phyloP scores from a whole-genome alignment of 257 asterid genomes.

The Eucommia ulmoides region DNA sequence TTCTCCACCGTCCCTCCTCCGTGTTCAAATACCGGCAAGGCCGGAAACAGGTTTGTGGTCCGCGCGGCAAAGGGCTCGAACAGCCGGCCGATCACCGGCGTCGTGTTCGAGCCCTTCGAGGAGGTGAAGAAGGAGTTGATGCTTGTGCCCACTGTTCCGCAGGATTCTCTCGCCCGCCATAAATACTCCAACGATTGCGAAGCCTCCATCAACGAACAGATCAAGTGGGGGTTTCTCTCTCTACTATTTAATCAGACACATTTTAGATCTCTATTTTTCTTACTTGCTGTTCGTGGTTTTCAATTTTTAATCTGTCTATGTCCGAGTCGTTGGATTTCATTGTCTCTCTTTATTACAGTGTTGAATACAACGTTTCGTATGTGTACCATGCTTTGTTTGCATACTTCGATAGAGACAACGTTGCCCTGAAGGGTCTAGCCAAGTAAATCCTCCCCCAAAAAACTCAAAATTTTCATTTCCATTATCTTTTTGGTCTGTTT shows the following conservation, averaged over 20 bases:
- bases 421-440: conserved; percentile 55
- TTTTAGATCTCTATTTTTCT: neutral
- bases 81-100: neutral
- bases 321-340: neutral
- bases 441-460: conserved; percentile 26
- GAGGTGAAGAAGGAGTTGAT: conserved; percentile 32
- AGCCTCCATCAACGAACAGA: conserved; percentile 44
- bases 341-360: conserved; percentile 19
- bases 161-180: conserved; percentile 44
- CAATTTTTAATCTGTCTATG: too few relatives aligned
- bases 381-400: conserved; percentile 59
- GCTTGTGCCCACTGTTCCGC: conserved; percentile 31
- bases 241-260: neutral
- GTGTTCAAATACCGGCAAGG: neutral
- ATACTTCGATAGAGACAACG: conserved; percentile 55
- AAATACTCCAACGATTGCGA: conserved; percentile 27
- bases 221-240: conserved; percentile 20
- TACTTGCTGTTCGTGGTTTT: neutral
- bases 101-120: conserved; percentile 16
- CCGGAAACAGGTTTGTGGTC: neutral
- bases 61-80: conserved; percentile 7
- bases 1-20: too few relatives aligned
- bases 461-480: neutral
- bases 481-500: neutral
- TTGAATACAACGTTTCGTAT: conserved; percentile 51